Conservation (phyloP, 768 basidiomycete species). For the Tremella fuciformis region DNA sequence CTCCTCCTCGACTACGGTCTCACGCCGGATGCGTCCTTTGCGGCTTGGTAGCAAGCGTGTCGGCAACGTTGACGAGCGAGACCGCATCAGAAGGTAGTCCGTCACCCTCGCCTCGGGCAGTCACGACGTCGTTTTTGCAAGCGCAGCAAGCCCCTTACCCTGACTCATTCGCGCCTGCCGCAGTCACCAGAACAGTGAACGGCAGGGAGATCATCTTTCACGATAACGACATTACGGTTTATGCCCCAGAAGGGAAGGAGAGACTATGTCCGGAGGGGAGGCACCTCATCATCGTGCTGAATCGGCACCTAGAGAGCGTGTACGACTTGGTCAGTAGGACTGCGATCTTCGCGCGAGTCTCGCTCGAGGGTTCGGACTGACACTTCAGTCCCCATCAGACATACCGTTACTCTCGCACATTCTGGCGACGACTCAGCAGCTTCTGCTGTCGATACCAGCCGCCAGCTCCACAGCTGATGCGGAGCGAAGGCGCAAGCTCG, state of each 20-base stretch:
- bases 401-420: slow-evolving; percentile 39
- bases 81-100: neutral
- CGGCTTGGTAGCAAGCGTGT: slow-evolving; percentile 1
- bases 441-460: slow-evolving; percentile 7
- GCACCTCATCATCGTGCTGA: slow-evolving; percentile 39
- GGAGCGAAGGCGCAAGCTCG: slow-evolving; percentile 16
- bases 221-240: slow-evolving; percentile 36
- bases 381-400: slow-evolving; percentile 35
- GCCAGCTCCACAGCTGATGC: slow-evolving; percentile 16
- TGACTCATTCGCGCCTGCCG: neutral
- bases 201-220: slow-evolving; percentile 31
- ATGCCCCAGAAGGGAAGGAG: slow-evolving; percentile 35
- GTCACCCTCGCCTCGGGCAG: neutral
- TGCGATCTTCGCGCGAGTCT: neutral
- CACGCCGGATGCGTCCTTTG: slow-evolving; percentile 4
- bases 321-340: slow-evolving; percentile 38
- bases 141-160: neutral
- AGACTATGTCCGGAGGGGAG: slow-evolving; percentile 29
- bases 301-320: slow-evolving; percentile 38
- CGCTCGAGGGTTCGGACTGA: neutral
- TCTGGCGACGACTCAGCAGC: slow-evolving; percentile 21
- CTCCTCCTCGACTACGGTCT: neutral
- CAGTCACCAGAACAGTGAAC: neutral
- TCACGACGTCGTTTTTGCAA: neutral
- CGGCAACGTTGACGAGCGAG: slow-evolving; percentile 1